phyloP scores from a whole-genome alignment of 805 yeast species.

The Candida parachauliodes region DNA sequence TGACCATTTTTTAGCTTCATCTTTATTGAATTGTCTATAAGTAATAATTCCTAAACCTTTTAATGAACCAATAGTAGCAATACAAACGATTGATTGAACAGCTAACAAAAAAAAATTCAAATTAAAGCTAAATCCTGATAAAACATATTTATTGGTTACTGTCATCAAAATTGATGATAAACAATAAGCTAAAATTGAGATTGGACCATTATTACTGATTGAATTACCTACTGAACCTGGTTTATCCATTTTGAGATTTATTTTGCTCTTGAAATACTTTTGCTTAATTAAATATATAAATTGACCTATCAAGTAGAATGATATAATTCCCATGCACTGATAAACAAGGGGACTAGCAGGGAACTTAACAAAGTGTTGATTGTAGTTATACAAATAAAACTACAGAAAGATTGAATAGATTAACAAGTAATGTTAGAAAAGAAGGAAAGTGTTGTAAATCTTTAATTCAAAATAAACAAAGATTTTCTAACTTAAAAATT shows the following conservation, averaged over 20 bases:
- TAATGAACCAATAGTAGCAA: constrained; percentile 65
- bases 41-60: constrained; percentile 74
- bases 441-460: constrained; percentile 2
- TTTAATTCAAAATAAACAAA: not conserved
- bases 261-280: constrained; percentile 13
- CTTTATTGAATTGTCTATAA: constrained; percentile 78
- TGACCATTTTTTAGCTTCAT: constrained; percentile 93
- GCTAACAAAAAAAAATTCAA: constrained; percentile 88
- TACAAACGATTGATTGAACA: constrained; percentile 83
- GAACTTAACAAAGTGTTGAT: constrained; percentile 1
- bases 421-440: too few relatives aligned
- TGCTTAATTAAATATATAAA: constrained; percentile 26
- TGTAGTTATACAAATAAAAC: not conserved
- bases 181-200: constrained; percentile 83
- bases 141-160: constrained; percentile 92
- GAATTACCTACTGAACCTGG: constrained; percentile 22
- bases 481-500: not conserved
- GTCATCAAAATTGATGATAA: constrained; percentile 95
- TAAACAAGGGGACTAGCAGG: too few relatives aligned
- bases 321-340: constrained; percentile 37
- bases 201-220: constrained; percentile 53
- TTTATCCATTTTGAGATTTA: constrained; percentile 27
- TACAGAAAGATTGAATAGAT: too few relatives aligned
- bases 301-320: constrained; percentile 37
- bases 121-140: constrained; percentile 65